Base-by-base conservation (phyloP, 2,329 filamentous ascomycete species). In the Apiospora hydei region DNA sequence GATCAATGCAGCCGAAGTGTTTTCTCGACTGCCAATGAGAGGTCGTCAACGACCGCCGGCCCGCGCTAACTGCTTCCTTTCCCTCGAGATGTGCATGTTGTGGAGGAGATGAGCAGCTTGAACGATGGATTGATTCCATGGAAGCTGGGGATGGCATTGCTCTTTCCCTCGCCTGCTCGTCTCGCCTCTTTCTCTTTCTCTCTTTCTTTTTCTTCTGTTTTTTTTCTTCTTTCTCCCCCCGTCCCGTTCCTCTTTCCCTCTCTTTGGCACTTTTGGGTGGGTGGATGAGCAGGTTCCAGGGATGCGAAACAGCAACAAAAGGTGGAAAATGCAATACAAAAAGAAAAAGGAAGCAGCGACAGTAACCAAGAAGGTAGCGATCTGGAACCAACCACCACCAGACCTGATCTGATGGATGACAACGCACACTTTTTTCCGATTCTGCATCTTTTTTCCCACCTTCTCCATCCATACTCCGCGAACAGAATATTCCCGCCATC, bases 1-100 rank as follows among this genome's bases (percentile, higher is more conserved):
- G 8, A 34, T 14, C 18, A n/a, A 64, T 64, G 57, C 38, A 61
- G 38, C 57, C 10, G 3, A 24, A 24, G 5, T 41, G 57, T 64
- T 64, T 64, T 34, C 57, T 64, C 24, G 34, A 16, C 57, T 41
- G 21, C 57, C 57, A 64, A 64, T 64, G 18, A 41, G 57, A 41
- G 41, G 57, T 3, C 34, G 18, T 41, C 7, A 34, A 61, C 49
- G n/a, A 6, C 34, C 21, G 8, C 18, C 21, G 57, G 57, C 57
- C 41, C 11, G 21, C 57, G 41, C 34, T 41, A n/a, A 51, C 4
- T 30, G 34, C 18, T 30, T 38, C 30, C 7, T 34, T 11, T 64
- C 8, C 18, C 21, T 21, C 21, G 21, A 64, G 34, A 41, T 57
- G 38, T 61, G 30, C 57, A 41, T 64, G 34, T 16, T 3, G 30